phyloP scores from a whole-genome alignment of 192 early-diverging fungal species.

The Obelidium mucronatum region DNA sequence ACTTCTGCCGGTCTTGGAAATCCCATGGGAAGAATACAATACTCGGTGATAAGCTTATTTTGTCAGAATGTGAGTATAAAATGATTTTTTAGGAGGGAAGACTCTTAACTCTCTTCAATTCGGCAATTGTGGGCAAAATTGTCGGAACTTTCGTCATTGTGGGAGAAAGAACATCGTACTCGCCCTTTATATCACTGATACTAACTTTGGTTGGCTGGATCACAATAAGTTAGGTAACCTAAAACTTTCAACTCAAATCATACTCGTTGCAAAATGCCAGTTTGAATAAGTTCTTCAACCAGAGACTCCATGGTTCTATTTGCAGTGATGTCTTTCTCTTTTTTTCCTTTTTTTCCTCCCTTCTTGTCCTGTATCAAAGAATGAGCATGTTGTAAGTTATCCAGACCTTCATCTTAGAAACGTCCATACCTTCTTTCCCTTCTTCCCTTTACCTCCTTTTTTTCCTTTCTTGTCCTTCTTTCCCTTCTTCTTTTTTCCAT shows the following conservation, averaged over 20 bases:
- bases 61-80: not conserved
- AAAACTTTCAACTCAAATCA: not conserved
- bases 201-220: conserved; percentile 20
- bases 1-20: conserved; percentile 41
- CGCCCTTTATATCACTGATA: conserved; percentile 51
- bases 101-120: conserved; percentile 57
- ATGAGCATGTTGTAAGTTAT: conserved; percentile 1
- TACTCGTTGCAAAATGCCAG: conserved; percentile 62
- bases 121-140: conserved; percentile 57
- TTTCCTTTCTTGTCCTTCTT: conserved; percentile 49
- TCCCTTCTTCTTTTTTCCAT: conserved; percentile 64
- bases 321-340: conserved; percentile 70
- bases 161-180: conserved; percentile 52
- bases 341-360: conserved; percentile 67
- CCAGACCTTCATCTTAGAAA: no score
- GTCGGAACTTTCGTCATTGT: conserved; percentile 46
- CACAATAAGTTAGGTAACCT: conserved; percentile 15
- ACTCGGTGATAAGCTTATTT: conserved; percentile 55
- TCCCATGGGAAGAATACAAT: conserved; percentile 62
- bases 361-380: conserved; percentile 38
- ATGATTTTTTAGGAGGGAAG: not conserved
- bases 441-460: conserved; percentile 60
- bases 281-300: conserved; percentile 62
- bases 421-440: conserved; percentile 57
- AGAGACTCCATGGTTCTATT: conserved; percentile 67